Percentiles rank a stretch among this genome's conserved stretches.
phyloP scores from a whole-genome alignment of 2,329 filamentous ascomycete genomes.

The Pestalotiopsis sp. region DNA sequence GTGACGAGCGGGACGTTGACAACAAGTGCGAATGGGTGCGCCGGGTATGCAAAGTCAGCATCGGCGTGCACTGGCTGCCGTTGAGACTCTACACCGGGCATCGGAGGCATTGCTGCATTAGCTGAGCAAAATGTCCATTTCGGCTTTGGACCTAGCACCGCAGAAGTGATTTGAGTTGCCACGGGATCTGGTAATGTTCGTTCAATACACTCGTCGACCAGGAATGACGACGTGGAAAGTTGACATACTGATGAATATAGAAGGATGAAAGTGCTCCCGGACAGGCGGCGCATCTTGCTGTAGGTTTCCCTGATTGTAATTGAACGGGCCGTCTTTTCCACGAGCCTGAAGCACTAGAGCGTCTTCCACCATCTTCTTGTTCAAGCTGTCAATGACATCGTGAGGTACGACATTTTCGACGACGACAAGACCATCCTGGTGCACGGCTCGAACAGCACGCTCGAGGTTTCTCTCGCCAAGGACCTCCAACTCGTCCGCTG shows the following conservation, averaged over 20 bases:
- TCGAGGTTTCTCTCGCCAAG: constrained; percentile 55
- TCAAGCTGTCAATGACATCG: constrained; percentile 53
- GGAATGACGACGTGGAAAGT: neutral
- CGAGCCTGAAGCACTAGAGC: constrained; percentile 50
- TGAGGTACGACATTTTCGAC: constrained; percentile 54
- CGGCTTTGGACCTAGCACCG: constrained; percentile 54
- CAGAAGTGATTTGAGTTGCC: constrained; percentile 56
- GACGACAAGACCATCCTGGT: constrained; percentile 58
- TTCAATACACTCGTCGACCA: neutral
- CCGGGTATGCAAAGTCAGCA: constrained; percentile 58
- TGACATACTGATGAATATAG: constrained; percentile 55
- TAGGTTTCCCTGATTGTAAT: constrained; percentile 64
- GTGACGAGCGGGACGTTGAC: constrained; percentile 55
- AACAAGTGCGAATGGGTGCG: constrained; percentile 56
- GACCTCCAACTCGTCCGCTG: neutral
- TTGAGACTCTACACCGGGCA: constrained; percentile 35
- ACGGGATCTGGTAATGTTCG: constrained; percentile 41
- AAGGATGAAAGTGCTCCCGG: constrained; percentile 45
- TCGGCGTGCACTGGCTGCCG: constrained; percentile 61
- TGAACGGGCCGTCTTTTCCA: constrained; percentile 59
- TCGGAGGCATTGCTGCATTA: constrained; percentile 57
- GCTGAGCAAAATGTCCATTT: constrained; percentile 61
- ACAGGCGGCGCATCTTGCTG: constrained; percentile 62
- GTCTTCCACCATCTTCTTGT: constrained; percentile 61
- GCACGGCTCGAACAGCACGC: constrained; percentile 51